A percentile compares a stretch with the other conserved stretches of the same genome.
phyloP scores from a whole-genome alignment of 108 stramenopile species.

The Cylindrotheca fusiformis region DNA sequence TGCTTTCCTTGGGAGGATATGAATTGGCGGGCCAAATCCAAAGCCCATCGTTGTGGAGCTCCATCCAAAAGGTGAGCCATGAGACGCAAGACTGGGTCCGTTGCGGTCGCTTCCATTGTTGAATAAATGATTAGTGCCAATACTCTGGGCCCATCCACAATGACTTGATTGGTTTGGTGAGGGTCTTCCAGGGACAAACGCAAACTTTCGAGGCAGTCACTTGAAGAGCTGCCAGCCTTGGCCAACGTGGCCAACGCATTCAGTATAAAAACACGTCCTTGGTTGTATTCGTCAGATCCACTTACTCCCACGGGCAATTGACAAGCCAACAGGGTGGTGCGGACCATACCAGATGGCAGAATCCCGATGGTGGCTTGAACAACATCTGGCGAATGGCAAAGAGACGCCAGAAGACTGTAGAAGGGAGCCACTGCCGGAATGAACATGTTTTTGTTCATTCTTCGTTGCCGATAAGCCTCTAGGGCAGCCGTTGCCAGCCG shows the following conservation, averaged over 20 bases:
- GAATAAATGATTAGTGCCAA: conserved; percentile 9
- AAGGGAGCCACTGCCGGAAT: conserved; percentile 26
- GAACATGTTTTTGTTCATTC: conserved; percentile 8
- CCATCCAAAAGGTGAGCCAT: conserved; percentile 25
- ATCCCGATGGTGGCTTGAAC: conserved; percentile 18
- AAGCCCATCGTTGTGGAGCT: conserved; percentile 21
- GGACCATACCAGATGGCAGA: conserved; percentile 17
- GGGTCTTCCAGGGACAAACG: conserved; percentile 14
- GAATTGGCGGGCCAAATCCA: conserved; percentile 15
- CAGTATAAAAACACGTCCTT: conserved; percentile 7
- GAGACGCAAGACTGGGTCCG: conserved; percentile 11
- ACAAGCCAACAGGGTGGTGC: conserved; percentile 22
- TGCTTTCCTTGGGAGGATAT: neutral
- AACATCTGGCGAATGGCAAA: conserved; percentile 11
- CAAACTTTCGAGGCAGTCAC: conserved; percentile 7
- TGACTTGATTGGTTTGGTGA: neutral
- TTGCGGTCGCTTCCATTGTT: neutral
- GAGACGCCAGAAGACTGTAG: conserved; percentile 16
- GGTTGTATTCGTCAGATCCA: neutral
- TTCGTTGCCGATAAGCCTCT: conserved; percentile 3
- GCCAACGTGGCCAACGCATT: conserved; percentile 13
- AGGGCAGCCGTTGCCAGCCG: conserved; percentile 38
- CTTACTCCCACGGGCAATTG: neutral
- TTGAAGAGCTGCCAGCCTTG: conserved; percentile 8
- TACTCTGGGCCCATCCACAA: conserved; percentile 14